Base-by-base conservation (phyloP, 345 rosid genomes). In the Populus davidiana region DNA sequence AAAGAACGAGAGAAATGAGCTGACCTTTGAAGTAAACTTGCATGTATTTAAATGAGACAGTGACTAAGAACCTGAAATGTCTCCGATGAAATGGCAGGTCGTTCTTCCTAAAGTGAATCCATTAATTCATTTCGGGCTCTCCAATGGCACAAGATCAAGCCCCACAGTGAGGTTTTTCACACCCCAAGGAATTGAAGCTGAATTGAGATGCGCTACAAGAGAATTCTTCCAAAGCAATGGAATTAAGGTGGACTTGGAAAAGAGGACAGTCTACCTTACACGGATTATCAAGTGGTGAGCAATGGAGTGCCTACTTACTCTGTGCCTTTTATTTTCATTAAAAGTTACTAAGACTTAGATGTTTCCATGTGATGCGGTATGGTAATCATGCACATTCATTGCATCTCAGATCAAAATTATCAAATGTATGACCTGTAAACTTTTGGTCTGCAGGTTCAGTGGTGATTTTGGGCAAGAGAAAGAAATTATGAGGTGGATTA, bases 61-160 rank as follows among this genome's bases (percentile, higher is more conserved):
- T 56, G 31, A 6, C 50, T 0, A 41, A 41, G 25, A n/a, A 3
- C 68, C 36, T 41, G 36, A 67, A 36, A 36, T 56, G 43, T 17
- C 27, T 23, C 5, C 5, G 2, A 25, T 23, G 35, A 38, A 6
- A 27, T 79, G 80, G 69, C 90, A 95, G 99, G 79, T 90, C 14
- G 80, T 80, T 54, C 80, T 86, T 79, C 77, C 81, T 38, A 92
- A 83, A 77, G 72, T 88, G 77, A 93, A 91, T 76, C 97, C 99
- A 8, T 77, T 93, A 20, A 83, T 96, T 61, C 97, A 96, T 86
- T 93, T 92, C 63, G 98, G 99, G 62, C 83, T 89, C 8, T 96
- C 96, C 83, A 86, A 89, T 18, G 99, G 99, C 70, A 84, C 99
- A 43, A 89, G 84, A 75, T 93, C 98, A 41, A 88, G 93, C 82